phyloP scores from a whole-genome alignment of 306 rosid genomes.

The Prunus salicina region DNA sequence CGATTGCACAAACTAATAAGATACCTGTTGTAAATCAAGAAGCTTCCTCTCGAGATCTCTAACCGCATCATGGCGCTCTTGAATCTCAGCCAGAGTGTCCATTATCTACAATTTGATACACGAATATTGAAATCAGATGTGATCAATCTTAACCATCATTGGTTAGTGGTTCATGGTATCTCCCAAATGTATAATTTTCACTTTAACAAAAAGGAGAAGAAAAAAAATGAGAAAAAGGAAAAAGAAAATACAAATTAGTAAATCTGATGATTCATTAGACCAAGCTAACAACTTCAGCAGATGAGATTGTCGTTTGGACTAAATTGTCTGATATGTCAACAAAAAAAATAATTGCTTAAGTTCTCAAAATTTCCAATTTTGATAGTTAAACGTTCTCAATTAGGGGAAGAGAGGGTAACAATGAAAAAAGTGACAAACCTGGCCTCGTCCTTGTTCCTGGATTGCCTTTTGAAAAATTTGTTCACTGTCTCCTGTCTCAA shows the following conservation, averaged over 20 bases:
- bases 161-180: not conserved
- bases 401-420: not conserved
- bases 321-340: not conserved
- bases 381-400: not conserved
- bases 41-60: constrained; percentile 89
- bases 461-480: constrained; percentile 94
- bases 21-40: constrained; percentile 87
- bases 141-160: not conserved
- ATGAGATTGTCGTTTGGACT: not conserved
- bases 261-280: not conserved
- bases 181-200: not conserved
- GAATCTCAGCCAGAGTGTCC: constrained; percentile 94
- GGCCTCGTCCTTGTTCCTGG: constrained; percentile 96
- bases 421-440: constrained; percentile 41
- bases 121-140: not conserved
- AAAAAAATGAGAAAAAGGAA: not conserved
- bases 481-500: constrained; percentile 95
- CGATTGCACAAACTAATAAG: constrained; percentile 4
- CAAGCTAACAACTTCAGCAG: not conserved
- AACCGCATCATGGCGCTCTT: constrained; percentile 91
- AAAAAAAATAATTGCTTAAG: not conserved
- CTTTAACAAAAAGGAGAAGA: not conserved
- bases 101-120: constrained; percentile 48
- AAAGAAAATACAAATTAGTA: not conserved
- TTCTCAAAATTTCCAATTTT: not conserved